Evolutionary conservation across 805 yeast species (phyloP).

Genomic region (Saccharomycopsis fibuligera): DNA sequence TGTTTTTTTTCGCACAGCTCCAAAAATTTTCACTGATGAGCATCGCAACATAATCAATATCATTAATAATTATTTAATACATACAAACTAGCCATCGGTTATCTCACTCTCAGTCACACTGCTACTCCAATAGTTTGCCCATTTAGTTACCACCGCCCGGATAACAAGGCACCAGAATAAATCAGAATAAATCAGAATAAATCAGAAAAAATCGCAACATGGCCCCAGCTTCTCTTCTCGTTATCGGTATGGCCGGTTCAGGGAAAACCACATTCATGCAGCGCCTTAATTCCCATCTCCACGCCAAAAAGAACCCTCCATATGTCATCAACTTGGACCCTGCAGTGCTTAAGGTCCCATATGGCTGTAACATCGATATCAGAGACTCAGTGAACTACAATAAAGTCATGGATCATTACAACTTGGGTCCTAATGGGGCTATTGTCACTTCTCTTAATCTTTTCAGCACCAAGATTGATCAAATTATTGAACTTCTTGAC

Average conservation of each 20-base stretch:
- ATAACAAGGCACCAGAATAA: no score
- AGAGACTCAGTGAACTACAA: conserved; percentile 93
- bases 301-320: conserved; percentile 65
- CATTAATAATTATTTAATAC: no score
- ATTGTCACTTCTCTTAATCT: conserved; percentile 91
- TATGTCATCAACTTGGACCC: conserved; percentile 95
- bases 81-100: no score
- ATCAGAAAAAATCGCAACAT: no score
- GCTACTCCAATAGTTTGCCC: no score
- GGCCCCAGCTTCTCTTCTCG: conserved; percentile 32
- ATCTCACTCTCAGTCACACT: no score
- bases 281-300: conserved; percentile 83
- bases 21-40: no score
- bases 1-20: no score
- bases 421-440: conserved; percentile 97
- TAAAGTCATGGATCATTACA: conserved; percentile 93
- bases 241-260: conserved; percentile 51
- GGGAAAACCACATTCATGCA: conserved; percentile 99
- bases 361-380: conserved; percentile 89
- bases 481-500: conserved; percentile 79
- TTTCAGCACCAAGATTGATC: conserved; percentile 93
- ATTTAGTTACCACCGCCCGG: no score
- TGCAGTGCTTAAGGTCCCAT: conserved; percentile 91
- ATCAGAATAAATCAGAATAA: no score
- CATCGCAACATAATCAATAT: no score